Percentiles rank a stretch among this genome's conserved stretches.
phyloP scores from a whole-genome alignment of 164 flowering plant species.

The Magnolia changhungtana region DNA sequence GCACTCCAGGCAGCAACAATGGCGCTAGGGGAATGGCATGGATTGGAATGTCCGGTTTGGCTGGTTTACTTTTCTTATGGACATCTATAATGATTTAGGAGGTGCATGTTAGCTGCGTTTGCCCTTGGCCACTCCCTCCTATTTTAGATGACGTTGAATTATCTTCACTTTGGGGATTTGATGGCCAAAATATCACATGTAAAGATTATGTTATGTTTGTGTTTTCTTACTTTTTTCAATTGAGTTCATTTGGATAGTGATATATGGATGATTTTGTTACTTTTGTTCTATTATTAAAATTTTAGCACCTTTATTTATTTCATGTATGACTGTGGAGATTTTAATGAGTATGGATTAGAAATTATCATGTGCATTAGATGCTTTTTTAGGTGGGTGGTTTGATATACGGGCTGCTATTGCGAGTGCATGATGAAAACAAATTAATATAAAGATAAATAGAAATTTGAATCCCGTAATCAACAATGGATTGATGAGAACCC shows the following conservation, averaged over 20 bases:
- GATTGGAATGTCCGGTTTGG: conserved; percentile 20
- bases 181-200: too few relatives aligned
- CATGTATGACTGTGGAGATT: too few relatives aligned
- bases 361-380: too few relatives aligned
- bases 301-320: too few relatives aligned
- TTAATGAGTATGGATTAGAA: too few relatives aligned
- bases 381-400: too few relatives aligned
- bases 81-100: conserved; percentile 10
- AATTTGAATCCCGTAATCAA: too few relatives aligned
- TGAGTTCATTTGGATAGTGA: neutral
- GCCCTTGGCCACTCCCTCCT: neutral
- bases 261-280: neutral
- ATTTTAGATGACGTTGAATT: neutral
- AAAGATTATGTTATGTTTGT: neutral
- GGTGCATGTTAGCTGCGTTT: neutral
- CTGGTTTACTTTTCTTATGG: conserved; percentile 27
- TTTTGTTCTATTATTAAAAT: neutral
- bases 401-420: too few relatives aligned
- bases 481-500: too few relatives aligned
- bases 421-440: too few relatives aligned
- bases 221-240: neutral
- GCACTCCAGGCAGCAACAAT: conserved; percentile 7
- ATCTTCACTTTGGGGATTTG: neutral
- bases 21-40: conserved; percentile 19
- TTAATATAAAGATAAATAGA: too few relatives aligned